Base-by-base conservation (phyloP, 257 asterid species). In the Nyctanthes arbortristis region DNA sequence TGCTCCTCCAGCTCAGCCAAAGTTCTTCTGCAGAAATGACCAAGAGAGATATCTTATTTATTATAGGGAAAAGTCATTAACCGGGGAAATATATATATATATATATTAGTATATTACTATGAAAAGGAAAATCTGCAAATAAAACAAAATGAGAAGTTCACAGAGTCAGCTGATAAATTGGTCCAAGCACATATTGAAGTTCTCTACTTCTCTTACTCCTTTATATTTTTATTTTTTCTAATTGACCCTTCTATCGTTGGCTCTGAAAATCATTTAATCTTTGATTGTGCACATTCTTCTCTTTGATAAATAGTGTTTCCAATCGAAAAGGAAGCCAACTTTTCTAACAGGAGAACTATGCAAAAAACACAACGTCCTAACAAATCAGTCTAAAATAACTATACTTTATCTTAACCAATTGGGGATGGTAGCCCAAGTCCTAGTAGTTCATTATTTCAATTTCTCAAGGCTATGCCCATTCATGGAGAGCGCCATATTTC, bases 1-100 rank as follows among this genome's bases (percentile, higher is more conserved):
- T 49, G 67, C 52, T 76, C 62, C 57, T 60, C 78, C 75, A 62
- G 69, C 70, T 68, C 43, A 22, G 66, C 43, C 22, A 25, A 33
- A 36, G 45, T 52, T 61, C 57, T 73, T 83, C 88, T 83, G 88
- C 83, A 83, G 78, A 72, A 71, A 75, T 29, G 54, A 43, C 34
- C 13, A 75, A 52, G 20, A 39, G 55, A 45, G 30, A 29, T 32
- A 14, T 12, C 22, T 40, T 49, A 4, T 7, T 8, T 25, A 63
- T 45, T 6, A 20, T n/a, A 14, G 31, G 13, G 28, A 6, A 64
- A 63, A 4, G 34, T 11, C 57, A 36, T 40, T 18, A 29, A 22
- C 63, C 55, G 22, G 68, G 13, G 63, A 22, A 32, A 60, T 18
- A 7, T 20, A n/a, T 49, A n/a, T n/a, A n/a, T n/a, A n/a, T n/a